Evolutionary conservation across 306 rosid species (phyloP).

Genomic region (Potentilla sterilis): DNA sequence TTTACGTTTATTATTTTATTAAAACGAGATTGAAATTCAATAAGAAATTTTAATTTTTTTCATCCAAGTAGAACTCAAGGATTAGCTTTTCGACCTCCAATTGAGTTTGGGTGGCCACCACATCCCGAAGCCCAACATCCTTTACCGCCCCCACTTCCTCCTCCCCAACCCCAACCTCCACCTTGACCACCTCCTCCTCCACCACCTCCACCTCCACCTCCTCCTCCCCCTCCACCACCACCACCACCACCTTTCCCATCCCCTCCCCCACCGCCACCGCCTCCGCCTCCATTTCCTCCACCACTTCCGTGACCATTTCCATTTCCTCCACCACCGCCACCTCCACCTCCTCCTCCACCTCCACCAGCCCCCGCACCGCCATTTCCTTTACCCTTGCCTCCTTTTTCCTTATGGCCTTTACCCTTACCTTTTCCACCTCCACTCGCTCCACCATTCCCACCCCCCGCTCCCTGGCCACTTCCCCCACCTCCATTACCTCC

Average conservation of each 20-base stretch:
- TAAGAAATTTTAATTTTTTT: rapidly evolving
- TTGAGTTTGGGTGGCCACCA: slow-evolving; percentile 15
- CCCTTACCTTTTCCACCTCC: slow-evolving; percentile 14
- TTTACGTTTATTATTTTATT: rapidly evolving
- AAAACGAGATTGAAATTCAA: neutral
- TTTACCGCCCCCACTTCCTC: slow-evolving; percentile 21
- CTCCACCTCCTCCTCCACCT: neutral
- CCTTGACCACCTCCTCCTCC: slow-evolving; percentile 22
- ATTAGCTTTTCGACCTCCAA: slow-evolving; percentile 4
- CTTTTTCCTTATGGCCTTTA: neutral
- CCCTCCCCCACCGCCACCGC: neutral
- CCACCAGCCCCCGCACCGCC: slow-evolving; percentile 12
- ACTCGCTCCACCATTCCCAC: slow-evolving; percentile 15
- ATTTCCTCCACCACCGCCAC: neutral
- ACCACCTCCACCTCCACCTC: neutral
- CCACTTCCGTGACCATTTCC: neutral
- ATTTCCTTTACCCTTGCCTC: neutral
- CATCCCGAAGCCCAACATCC: slow-evolving; percentile 35
- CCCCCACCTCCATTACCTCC: slow-evolving; percentile 21
- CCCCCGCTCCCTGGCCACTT: slow-evolving; percentile 18
- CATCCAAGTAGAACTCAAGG: neutral
- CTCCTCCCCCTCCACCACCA: slow-evolving; percentile 3
- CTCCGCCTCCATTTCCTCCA: neutral
- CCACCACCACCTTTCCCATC: slow-evolving; percentile 8
- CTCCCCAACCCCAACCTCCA: slow-evolving; percentile 29